Evolutionary conservation across 1,284 basidiomycete genomes (phyloP).

Genomic region (Cryptococcus sp.): DNA sequence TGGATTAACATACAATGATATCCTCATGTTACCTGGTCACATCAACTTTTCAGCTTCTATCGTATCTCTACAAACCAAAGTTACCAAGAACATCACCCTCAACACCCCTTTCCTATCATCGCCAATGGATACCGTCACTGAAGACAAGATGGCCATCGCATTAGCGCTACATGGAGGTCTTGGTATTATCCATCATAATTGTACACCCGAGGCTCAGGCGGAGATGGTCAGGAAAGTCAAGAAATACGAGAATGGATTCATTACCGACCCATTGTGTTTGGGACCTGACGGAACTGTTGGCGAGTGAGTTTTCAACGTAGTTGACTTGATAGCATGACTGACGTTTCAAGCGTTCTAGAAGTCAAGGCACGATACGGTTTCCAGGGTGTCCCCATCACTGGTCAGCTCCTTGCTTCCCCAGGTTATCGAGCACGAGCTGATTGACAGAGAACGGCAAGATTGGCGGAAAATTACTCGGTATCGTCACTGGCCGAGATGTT

Average conservation of each 20-base stretch:
- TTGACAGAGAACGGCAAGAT: conserved; percentile 72
- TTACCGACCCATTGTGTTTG: conserved; percentile 86
- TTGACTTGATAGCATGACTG: conserved; percentile 1
- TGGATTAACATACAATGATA: conserved; percentile 95
- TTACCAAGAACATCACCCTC: conserved; percentile 87
- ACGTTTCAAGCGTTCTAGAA: conserved; percentile 61
- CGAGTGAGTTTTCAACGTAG: conserved; percentile 55
- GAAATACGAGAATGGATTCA: conserved; percentile 98
- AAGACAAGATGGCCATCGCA: conserved; percentile 93
- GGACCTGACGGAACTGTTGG: conserved; percentile 73
- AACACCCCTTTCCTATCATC: conserved; percentile 97
- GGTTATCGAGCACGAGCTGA: conserved; percentile 1
- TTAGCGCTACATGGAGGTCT: conserved; percentile 94
- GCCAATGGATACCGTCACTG: conserved; percentile 99
- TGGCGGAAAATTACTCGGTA: conserved; percentile 89
- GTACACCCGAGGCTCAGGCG: conserved; percentile 80
- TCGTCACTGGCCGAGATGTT: conserved; percentile 93
- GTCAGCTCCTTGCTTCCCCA: conserved; percentile 40
- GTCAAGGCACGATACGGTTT: conserved; percentile 92
- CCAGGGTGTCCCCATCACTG: conserved; percentile 96
- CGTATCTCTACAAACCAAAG: conserved; percentile 75
- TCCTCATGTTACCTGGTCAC: conserved; percentile 89
- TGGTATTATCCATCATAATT: conserved; percentile 99
- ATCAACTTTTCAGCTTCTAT: conserved; percentile 77
- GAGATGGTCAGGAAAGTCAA: conserved; percentile 97